phyloP scores from a whole-genome alignment of 176 grass and related monocot genomes.

The Paspalum vaginatum region DNA sequence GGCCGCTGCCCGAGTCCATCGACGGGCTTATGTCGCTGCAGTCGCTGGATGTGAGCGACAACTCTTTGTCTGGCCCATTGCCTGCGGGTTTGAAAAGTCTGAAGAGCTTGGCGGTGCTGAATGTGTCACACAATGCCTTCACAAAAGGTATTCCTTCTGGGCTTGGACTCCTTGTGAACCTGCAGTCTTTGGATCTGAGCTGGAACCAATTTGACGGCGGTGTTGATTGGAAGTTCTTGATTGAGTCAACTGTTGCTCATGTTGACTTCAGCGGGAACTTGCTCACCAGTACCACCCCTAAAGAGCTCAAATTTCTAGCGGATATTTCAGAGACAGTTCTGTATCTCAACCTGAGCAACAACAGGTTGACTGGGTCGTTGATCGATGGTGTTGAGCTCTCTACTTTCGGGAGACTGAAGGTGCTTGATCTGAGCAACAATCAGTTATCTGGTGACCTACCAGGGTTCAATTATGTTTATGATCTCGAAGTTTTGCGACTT shows the following conservation, averaged over 20 bases:
- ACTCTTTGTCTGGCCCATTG: constrained; percentile 68
- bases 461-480: constrained; percentile 99
- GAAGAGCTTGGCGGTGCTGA: constrained; percentile 68
- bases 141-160: constrained; percentile 76
- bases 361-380: constrained; percentile 76
- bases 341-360: constrained; percentile 88
- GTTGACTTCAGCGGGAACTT: constrained; percentile 94
- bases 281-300: constrained; percentile 68
- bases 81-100: constrained; percentile 60
- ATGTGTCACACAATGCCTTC: constrained; percentile 82
- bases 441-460: constrained; percentile 83
- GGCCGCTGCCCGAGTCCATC: constrained; percentile 66
- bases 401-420: constrained; percentile 92
- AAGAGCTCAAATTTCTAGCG: constrained; percentile 86
- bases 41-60: constrained; percentile 83
- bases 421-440: constrained; percentile 95
- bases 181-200: constrained; percentile 84
- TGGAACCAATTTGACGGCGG: constrained; percentile 86
- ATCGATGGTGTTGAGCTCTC: constrained; percentile 88
- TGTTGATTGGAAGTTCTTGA: constrained; percentile 96
- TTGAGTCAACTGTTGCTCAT: constrained; percentile 71
- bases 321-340: constrained; percentile 88
- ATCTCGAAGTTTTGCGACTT: constrained; percentile 88
- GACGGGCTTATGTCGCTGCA: constrained; percentile 67
- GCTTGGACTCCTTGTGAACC: constrained; percentile 60